Conservation (phyloP, 768 basidiomycete species). For the Calocera cornea region DNA sequence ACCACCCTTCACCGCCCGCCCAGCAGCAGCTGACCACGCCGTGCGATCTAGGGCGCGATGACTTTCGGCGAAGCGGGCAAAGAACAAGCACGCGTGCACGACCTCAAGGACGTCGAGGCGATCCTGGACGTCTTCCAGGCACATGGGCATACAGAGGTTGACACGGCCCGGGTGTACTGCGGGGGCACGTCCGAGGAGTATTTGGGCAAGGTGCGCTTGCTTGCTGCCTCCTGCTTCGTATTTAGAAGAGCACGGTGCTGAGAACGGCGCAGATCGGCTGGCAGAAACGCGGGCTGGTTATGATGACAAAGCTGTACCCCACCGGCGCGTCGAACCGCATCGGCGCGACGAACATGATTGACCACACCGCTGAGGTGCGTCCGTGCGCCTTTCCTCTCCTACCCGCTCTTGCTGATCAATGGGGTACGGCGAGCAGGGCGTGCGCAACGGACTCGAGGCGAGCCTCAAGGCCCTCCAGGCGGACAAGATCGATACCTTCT, state of each 20-base stretch:
- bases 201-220: constrained; percentile 37
- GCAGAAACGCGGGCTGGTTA: constrained; percentile 36
- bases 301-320: constrained; percentile 50
- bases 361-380: constrained; percentile 20
- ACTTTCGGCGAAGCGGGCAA: constrained; percentile 40
- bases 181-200: constrained; percentile 26
- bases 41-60: constrained; percentile 35
- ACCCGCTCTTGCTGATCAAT: not conserved
- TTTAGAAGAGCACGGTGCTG: not conserved
- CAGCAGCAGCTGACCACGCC: not conserved
- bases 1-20: not conserved
- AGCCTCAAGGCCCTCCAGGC: constrained; percentile 36
- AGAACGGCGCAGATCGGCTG: constrained; percentile 20
- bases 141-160: constrained; percentile 43
- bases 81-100: constrained; percentile 32
- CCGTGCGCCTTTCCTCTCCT: not conserved
- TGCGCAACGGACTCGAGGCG: constrained; percentile 25
- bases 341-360: constrained; percentile 12
- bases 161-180: constrained; percentile 21
- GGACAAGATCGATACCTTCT: constrained; percentile 36
- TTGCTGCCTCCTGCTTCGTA: constrained; percentile 16
- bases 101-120: constrained; percentile 35
- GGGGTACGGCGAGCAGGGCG: constrained; percentile 20
- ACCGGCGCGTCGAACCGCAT: constrained; percentile 15
- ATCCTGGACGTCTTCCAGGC: constrained; percentile 41